These are phyloP conservation scores for Phaeosphaeriaceae sp. DNA, from an alignment of 2,329 filamentous ascomycete genomes.

Conservation along the genomic window DNA sequence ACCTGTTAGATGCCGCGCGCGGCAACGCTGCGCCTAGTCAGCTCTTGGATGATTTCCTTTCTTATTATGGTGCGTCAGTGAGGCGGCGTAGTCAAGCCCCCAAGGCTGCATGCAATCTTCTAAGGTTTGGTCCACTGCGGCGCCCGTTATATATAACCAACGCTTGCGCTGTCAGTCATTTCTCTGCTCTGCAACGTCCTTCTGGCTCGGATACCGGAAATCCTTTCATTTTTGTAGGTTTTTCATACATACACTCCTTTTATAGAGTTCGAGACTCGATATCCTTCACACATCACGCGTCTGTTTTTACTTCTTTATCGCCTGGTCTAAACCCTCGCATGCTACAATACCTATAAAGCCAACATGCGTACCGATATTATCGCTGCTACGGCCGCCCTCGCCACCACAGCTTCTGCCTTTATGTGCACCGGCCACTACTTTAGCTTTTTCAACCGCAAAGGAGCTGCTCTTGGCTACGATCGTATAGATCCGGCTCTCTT, in stretches of 20 bases:
- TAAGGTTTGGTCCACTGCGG: conserved; percentile 12
- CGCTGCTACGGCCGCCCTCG: conserved; percentile 37
- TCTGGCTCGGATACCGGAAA: conserved; percentile 42
- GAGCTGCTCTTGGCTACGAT: conserved; percentile 43
- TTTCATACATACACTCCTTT: conserved; percentile 32
- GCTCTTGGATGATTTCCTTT: conserved; percentile 21
- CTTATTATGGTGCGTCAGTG: conserved; percentile 14
- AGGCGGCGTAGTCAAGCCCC: conserved; percentile 13
- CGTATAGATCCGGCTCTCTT: conserved; percentile 44
- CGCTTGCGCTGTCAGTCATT: conserved; percentile 14
- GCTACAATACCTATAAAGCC: conserved; percentile 12
- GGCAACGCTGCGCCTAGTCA: conserved; percentile 18
- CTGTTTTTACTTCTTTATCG: conserved; percentile 6
- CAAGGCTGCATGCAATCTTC: conserved; percentile 25
- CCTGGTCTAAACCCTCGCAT: not conserved
- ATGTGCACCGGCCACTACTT: conserved; percentile 49
- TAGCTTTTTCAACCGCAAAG: conserved; percentile 46
- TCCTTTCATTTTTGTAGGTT: conserved; percentile 36
- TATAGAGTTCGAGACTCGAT: conserved; percentile 44
- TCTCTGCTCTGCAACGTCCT: conserved; percentile 21
- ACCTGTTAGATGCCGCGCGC: conserved; percentile 22
- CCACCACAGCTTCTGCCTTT: conserved; percentile 40
- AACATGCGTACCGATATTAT: conserved; percentile 39
- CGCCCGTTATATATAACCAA: conserved; percentile 27
- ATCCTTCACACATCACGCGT: conserved; percentile 21